Conservation (phyloP, 2,329 filamentous ascomycete species). For the Ophiostoma sp. region DNA sequence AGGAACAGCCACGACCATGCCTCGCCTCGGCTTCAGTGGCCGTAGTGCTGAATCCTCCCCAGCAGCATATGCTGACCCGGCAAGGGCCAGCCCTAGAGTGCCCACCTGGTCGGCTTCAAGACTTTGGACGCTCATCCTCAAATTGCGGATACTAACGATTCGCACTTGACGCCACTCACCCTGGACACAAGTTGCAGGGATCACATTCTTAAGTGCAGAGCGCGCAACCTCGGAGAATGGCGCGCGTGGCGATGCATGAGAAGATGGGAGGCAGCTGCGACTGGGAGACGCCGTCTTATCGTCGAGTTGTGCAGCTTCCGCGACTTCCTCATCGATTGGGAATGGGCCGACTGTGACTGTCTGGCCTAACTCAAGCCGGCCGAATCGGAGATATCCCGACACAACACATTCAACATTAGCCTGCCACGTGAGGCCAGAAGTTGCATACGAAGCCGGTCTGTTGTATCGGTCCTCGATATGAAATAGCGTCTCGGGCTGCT, state of each 20-base stretch:
- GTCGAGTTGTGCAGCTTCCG: conserved; percentile 40
- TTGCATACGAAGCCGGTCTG: conserved; percentile 58
- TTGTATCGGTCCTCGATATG: conserved; percentile 89
- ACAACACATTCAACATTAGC: conserved; percentile 63
- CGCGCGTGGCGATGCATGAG: no score
- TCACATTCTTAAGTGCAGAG: conserved; percentile 11
- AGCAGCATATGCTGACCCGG: conserved; percentile 24
- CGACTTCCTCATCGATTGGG: conserved; percentile 49
- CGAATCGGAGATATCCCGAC: conserved; percentile 77
- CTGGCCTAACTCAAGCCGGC: conserved; percentile 71
- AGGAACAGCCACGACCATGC: conserved; percentile 71
- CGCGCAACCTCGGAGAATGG: neutral
- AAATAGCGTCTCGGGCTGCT: conserved; percentile 63
- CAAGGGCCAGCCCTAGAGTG: conserved; percentile 72
- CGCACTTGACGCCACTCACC: conserved; percentile 75
- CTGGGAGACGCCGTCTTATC: conserved; percentile 44
- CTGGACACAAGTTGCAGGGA: conserved; percentile 48
- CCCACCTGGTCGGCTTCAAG: conserved; percentile 80
- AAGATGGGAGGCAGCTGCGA: neutral
- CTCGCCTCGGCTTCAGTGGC: conserved; percentile 57
- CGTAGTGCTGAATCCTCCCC: neutral
- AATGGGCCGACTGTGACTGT: conserved; percentile 76
- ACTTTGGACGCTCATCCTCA: conserved; percentile 73
- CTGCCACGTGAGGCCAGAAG: conserved; percentile 28
- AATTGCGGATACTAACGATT: conserved; percentile 80